These are phyloP conservation scores for Hippophae tibetana DNA, from an alignment of 306 rosid genomes.

Conservation along the genomic window DNA sequence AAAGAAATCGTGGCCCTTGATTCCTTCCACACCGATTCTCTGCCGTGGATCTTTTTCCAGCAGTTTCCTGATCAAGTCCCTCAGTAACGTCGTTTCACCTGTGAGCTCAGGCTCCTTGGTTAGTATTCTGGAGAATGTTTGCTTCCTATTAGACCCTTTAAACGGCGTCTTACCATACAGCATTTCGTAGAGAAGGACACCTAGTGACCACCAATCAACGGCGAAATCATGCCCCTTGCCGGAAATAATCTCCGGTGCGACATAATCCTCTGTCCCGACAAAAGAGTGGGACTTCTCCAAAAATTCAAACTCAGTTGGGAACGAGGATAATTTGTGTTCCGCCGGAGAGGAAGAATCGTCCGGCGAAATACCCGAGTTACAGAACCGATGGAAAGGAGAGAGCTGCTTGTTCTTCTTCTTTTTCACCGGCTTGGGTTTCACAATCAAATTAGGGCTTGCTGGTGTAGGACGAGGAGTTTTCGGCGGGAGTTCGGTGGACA, in stretches of 20 bases:
- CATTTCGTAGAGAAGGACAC: constrained; percentile 66
- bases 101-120: constrained; percentile 30
- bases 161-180: constrained; percentile 71
- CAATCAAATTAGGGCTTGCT: not conserved
- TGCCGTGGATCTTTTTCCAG: constrained; percentile 52
- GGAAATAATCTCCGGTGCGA: constrained; percentile 69
- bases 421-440: constrained; percentile 19
- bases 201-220: constrained; percentile 96
- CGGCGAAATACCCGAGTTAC: constrained; percentile 25
- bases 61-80: constrained; percentile 47
- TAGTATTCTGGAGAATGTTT: constrained; percentile 55
- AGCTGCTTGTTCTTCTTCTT: constrained; percentile 26
- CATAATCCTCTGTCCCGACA: constrained; percentile 95
- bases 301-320: constrained; percentile 23
- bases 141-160: constrained; percentile 50
- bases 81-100: constrained; percentile 45
- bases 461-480: constrained; percentile 25
- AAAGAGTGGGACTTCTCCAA: constrained; percentile 80
- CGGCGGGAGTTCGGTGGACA: constrained; percentile 47
- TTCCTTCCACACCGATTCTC: constrained; percentile 48
- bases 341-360: constrained; percentile 11
- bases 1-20: constrained; percentile 67
- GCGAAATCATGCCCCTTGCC: constrained; percentile 68
- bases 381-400: constrained; percentile 25
- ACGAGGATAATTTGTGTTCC: not conserved